phyloP scores from a whole-genome alignment of 2,329 filamentous ascomycete species.

The Curvularia hawaiiensis region DNA sequence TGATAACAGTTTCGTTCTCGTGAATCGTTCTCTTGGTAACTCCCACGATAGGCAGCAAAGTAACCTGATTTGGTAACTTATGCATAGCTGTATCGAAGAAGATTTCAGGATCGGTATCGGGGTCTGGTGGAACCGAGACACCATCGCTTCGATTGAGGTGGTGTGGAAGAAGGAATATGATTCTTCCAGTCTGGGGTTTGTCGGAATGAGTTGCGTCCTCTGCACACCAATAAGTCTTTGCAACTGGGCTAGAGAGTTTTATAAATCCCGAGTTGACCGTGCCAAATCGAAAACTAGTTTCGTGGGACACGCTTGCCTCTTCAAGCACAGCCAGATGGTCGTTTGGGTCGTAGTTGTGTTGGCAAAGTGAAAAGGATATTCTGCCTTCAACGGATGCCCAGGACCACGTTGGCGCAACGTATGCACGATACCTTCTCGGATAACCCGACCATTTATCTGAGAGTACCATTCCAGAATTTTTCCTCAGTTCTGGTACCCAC shows the following conservation, averaged over 20 bases:
- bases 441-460: neutral
- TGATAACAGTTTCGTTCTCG: constrained; percentile 3
- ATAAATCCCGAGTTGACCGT: neutral
- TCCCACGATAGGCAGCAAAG: neutral
- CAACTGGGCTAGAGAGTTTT: neutral
- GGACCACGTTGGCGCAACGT: constrained; percentile 23
- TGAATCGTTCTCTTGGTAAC: neutral
- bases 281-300: neutral
- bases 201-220: neutral
- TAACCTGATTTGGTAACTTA: neutral
- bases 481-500: neutral
- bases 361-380: constrained; percentile 10
- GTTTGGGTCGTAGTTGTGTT: constrained; percentile 1
- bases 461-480: no score
- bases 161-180: neutral
- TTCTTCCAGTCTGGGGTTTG: neutral
- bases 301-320: neutral
- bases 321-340: constrained; percentile 5
- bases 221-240: neutral
- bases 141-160: neutral
- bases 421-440: neutral
- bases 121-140: neutral
- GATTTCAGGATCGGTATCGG: neutral
- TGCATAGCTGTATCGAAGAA: neutral
- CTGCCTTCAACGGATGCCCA: constrained; percentile 18